phyloP scores from a whole-genome alignment of 2,329 filamentous ascomycete species.

The Fusarium chlamydosporum region DNA sequence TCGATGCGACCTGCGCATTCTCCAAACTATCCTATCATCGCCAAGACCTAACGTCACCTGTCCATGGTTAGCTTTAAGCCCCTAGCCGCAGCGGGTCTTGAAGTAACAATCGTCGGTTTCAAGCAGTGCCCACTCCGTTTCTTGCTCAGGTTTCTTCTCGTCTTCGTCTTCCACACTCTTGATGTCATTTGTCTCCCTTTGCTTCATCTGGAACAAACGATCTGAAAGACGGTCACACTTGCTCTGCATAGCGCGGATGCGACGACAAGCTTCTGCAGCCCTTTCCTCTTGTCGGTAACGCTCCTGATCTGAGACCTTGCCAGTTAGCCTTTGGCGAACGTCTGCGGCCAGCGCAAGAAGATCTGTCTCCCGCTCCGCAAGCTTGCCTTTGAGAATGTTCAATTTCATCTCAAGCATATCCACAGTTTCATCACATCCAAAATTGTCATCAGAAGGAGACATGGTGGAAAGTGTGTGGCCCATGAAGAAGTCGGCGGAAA shows the following conservation, averaged over 20 bases:
- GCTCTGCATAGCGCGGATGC: background rate
- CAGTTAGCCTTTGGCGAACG: background rate
- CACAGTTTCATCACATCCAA: rapidly evolving
- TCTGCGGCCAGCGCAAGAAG: background rate
- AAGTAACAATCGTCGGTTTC: background rate
- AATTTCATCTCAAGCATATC: background rate
- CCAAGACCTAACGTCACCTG: too few relatives aligned
- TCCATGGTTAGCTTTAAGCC: too few relatives aligned
- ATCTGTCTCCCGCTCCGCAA: rapidly evolving
- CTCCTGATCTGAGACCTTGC: background rate
- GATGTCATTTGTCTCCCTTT: background rate
- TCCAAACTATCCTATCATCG: too few relatives aligned
- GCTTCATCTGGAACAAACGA: background rate
- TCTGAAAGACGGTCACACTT: background rate
- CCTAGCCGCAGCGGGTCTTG: background rate
- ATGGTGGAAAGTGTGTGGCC: background rate
- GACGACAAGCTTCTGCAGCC: background rate
- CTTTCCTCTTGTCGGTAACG: background rate
- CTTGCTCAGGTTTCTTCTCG: background rate
- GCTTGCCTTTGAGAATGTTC: background rate
- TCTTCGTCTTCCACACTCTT: too few relatives aligned
- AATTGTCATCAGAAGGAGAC: rapidly evolving
- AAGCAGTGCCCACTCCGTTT: background rate
- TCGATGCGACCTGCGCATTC: too few relatives aligned
- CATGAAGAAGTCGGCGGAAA: background rate